phyloP scores from a whole-genome alignment of 371 early-diverging fungal genomes.

The Dinochytrium kinnereticum region DNA sequence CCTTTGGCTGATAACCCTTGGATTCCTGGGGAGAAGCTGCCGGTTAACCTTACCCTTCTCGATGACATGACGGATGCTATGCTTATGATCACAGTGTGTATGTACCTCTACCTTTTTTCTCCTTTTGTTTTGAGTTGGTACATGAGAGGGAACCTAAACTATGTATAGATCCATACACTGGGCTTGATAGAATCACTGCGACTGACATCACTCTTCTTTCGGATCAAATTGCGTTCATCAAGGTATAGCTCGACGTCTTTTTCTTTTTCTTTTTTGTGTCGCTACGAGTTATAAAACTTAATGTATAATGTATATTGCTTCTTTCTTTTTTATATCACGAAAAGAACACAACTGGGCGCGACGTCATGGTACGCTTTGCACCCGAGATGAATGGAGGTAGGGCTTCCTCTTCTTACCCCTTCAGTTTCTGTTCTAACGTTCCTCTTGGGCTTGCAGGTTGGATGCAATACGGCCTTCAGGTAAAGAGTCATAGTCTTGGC shows the following conservation, averaged over 20 bases:
- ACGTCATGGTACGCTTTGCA: constrained; percentile 42
- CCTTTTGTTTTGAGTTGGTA: background rate
- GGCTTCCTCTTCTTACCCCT: too few relatives aligned
- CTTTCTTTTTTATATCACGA: too few relatives aligned
- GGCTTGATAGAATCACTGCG: constrained; percentile 23
- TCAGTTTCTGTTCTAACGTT: too few relatives aligned
- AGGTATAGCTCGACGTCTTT: too few relatives aligned
- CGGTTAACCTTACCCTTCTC: constrained; percentile 12
- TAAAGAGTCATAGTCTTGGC: too few relatives aligned
- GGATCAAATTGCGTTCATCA: constrained; percentile 27
- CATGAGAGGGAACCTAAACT: too few relatives aligned
- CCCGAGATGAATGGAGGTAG: constrained; percentile 58
- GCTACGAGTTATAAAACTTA: too few relatives aligned
- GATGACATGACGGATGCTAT: constrained; percentile 30
- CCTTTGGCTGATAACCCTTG: constrained; percentile 14
- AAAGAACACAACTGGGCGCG: constrained; percentile 14
- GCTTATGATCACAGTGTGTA: constrained; percentile 29
- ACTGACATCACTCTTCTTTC: constrained; percentile 24
- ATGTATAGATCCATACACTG: constrained; percentile 28
- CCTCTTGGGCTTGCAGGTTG: too few relatives aligned
- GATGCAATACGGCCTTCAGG: too few relatives aligned
- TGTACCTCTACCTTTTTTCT: background rate
- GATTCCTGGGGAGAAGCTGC: constrained; percentile 4
- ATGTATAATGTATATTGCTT: too few relatives aligned
- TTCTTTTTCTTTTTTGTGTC: too few relatives aligned